A percentile compares a stretch with the other conserved stretches of the same genome.
Evolutionary conservation across 1,139 yeast species (phyloP).

Genomic region (Nakaseomyces kungkrabaensis): DNA sequence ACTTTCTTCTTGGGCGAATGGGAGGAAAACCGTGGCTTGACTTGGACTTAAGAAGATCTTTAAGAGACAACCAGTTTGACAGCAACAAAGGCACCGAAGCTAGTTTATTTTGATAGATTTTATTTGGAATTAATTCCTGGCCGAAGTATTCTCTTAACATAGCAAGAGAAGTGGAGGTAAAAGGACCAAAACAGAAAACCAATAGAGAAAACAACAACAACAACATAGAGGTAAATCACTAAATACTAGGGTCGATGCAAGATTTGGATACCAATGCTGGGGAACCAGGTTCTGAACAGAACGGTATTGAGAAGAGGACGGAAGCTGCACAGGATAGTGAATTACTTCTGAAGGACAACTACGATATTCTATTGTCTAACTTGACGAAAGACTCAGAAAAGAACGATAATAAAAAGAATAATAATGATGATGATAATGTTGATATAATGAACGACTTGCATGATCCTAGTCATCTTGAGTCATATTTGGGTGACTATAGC

Average conservation of each 20-base stretch:
- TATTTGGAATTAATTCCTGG: too few species aligned
- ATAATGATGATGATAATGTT: neutral
- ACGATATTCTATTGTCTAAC: slow-evolving; percentile 16
- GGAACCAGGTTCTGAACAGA: neutral
- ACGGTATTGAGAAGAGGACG: neutral
- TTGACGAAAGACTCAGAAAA: slow-evolving; percentile 10
- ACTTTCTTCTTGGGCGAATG: too few species aligned
- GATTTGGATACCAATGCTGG: neutral
- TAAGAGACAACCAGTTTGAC: too few species aligned
- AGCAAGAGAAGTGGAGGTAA: too few species aligned
- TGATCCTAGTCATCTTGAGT: neutral
- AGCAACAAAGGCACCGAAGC: too few species aligned
- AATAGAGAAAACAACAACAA: too few species aligned
- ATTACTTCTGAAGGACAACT: slow-evolving; percentile 22
- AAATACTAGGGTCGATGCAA: neutral
- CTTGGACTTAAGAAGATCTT: too few species aligned
- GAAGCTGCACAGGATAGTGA: slow-evolving; percentile 6
- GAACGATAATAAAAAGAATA: neutral
- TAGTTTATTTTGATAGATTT: too few species aligned
- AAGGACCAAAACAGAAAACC: too few species aligned
- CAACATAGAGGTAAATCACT: too few species aligned
- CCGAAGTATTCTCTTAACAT: too few species aligned
- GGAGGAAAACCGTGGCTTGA: too few species aligned
- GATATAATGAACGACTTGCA: neutral
- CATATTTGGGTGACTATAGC: neutral